Base-by-base conservation (phyloP, 2,329 filamentous ascomycete species). In the Alternaria postmessia region DNA sequence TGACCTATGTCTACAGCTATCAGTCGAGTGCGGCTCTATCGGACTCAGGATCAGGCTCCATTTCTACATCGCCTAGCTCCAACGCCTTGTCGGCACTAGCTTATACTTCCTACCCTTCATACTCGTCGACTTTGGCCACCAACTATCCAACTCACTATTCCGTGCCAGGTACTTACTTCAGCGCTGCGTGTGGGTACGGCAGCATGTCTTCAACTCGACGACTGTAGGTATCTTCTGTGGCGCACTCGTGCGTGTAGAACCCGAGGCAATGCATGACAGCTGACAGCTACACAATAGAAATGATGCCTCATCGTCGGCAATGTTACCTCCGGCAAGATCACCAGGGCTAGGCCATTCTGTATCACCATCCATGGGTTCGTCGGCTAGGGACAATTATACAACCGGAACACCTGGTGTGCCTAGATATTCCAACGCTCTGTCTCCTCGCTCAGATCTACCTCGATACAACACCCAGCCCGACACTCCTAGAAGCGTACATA, bases 11-110 rank as follows among this genome's bases (percentile, higher is more conserved):
- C 68, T 70, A 74, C 77, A 87, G 85, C 74, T 87, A 84, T 75
- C 80, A 83, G 63, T 70, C 81, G 64, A 79, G 79, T 61, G 76
- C 81, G 71, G 80, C 82, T 67, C 81, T 86, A 68, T 82, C 86
- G 61, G 85, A 87, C 77, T 85, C 85, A 62, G 84, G 82, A 57
- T 84, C 82, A 57, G 85, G 84, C 71, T 86, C 82, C 65, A 82
- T 81, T 69, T 84, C 83, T 65, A 81, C 82, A 68, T 84, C 81
- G 69, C 82, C 82, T 60, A 82, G 81, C 67, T 85, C 84, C 65
- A 82, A 81, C 70, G 78, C 81, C 59, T 84, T 83, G 30, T 82
- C 82, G 48, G 78, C 72, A 28, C 59, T 82, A 66, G 77, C 80
- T 64, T 84, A 78, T 69, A 73, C 80, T 20, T 73, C 80, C 16